These are phyloP conservation scores for Leccinum holopus DNA, from an alignment of 1,284 basidiomycete species.

Conservation along the genomic window DNA sequence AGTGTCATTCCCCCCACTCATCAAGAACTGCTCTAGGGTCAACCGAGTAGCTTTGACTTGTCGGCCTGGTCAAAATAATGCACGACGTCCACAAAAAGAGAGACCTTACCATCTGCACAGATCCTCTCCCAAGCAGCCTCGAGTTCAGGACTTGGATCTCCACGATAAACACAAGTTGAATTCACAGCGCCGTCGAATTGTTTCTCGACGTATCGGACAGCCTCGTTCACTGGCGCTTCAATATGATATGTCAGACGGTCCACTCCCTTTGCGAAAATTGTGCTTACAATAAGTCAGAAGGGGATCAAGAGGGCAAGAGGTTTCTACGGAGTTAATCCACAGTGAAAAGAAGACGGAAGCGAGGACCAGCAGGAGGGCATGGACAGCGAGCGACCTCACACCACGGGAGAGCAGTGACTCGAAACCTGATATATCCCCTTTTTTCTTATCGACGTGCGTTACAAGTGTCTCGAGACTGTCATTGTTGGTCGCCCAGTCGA, in stretches of 20 bases:
- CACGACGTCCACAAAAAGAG: too few relatives aligned
- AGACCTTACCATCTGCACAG: background rate
- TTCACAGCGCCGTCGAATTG: constrained; percentile 1
- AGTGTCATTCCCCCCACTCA: background rate
- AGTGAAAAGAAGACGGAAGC: background rate
- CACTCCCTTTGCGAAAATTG: background rate
- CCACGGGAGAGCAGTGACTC: background rate
- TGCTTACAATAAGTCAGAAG: constrained; percentile 3
- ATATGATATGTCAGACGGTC: background rate
- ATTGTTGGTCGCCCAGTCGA: background rate
- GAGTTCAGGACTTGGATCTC: background rate
- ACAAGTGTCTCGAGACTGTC: background rate
- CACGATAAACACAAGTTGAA: background rate
- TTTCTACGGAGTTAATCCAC: background rate
- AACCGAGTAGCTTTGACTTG: constrained; percentile 3
- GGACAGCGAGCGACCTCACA: background rate
- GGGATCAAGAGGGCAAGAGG: background rate
- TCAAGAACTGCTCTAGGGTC: constrained; percentile 2
- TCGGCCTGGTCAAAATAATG: background rate
- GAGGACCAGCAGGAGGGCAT: background rate
- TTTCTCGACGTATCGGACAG: constrained; percentile 4
- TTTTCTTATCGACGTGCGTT: background rate
- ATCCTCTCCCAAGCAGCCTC: constrained; percentile 1
- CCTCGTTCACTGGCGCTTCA: constrained; percentile 2
- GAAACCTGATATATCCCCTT: background rate